Evolutionary conservation across 1,139 yeast species (phyloP).

Genomic region (Geotrichum siamense): DNA sequence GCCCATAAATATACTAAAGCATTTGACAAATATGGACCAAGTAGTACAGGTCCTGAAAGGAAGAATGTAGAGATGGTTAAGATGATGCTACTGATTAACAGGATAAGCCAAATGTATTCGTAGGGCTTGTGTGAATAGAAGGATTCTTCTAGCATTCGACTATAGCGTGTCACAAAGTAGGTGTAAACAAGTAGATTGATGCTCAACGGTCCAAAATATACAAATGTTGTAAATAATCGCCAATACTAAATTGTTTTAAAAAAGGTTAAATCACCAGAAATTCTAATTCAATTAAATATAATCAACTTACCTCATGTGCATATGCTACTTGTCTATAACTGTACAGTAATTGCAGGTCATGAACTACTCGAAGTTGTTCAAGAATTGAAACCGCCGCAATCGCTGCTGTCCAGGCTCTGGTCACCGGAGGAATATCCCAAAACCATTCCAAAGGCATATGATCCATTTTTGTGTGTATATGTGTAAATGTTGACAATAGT

Average conservation of each 20-base stretch:
- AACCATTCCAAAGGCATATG: slow-evolving; percentile 30
- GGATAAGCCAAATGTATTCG: slow-evolving; percentile 13
- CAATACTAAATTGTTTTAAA: slow-evolving; percentile 35
- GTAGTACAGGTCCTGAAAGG: slow-evolving; percentile 31
- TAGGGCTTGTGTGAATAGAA: slow-evolving; percentile 18
- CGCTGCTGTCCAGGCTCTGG: slow-evolving; percentile 30
- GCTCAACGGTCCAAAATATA: slow-evolving; percentile 40
- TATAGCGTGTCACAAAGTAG: slow-evolving; percentile 37
- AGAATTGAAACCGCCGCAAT: slow-evolving; percentile 31
- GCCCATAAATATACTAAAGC: slow-evolving; percentile 43
- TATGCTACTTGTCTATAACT: slow-evolving; percentile 22
- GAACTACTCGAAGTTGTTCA: slow-evolving; percentile 32
- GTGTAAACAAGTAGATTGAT: slow-evolving; percentile 35
- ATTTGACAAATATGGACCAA: slow-evolving; percentile 38
- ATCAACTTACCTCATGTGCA: slow-evolving; percentile 27
- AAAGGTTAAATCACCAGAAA: too few species aligned
- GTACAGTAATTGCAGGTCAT: slow-evolving; percentile 24
- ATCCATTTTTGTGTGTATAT: too few species aligned
- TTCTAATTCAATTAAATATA: too few species aligned
- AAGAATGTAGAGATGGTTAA: slow-evolving; percentile 12
- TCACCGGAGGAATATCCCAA: slow-evolving; percentile 31
- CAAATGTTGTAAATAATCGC: slow-evolving; percentile 40
- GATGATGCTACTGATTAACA: slow-evolving; percentile 8
- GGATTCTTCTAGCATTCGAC: slow-evolving; percentile 40
- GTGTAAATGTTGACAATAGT: too few species aligned